phyloP scores from a whole-genome alignment of 352 stramenopile species.

The Phytophthora macrochlamydospora region DNA sequence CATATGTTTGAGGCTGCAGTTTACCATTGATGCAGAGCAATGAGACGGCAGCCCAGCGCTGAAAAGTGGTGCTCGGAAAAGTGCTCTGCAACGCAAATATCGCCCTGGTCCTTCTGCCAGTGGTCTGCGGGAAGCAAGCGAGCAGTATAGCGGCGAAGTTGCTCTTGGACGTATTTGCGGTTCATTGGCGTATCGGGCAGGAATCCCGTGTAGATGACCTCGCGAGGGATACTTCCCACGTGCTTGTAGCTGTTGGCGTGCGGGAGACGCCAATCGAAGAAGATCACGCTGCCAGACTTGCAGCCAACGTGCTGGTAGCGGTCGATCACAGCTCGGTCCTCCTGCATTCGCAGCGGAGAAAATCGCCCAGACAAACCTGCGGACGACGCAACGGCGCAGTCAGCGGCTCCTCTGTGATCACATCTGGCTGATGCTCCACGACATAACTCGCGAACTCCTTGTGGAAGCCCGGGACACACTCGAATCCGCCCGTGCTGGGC shows the following conservation, averaged over 20 bases:
- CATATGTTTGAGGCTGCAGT: conserved; percentile 7
- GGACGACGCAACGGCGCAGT: conserved; percentile 36
- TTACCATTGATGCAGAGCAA: conserved; percentile 69
- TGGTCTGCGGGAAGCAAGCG: conserved; percentile 74
- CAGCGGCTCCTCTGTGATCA: conserved; percentile 11
- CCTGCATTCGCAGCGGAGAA: conserved; percentile 86
- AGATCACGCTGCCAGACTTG: conserved; percentile 77
- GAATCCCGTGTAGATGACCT: conserved; percentile 89
- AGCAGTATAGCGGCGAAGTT: conserved; percentile 69
- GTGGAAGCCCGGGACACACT: conserved; percentile 87
- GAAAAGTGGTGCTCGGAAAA: conserved; percentile 76
- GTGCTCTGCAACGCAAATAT: conserved; percentile 60
- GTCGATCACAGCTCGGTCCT: conserved; percentile 77
- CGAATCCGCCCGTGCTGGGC: conserved; percentile 83
- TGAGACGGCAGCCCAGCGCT: conserved; percentile 62
- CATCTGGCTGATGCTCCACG: conserved; percentile 20
- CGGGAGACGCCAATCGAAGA: conserved; percentile 89
- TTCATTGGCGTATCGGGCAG: conserved; percentile 80
- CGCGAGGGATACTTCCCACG: conserved; percentile 51
- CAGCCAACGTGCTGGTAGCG: conserved; percentile 73
- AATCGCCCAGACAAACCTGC: conserved; percentile 87
- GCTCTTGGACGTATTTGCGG: conserved; percentile 66
- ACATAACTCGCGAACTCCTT: conserved; percentile 82
- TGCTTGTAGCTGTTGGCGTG: conserved; percentile 91
- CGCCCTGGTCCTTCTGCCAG: conserved; percentile 74